Percentiles rank a stretch among this genome's conserved stretches.
Conservation (phyloP, 306 rosid species). For the Cyclanthera cordifolia region DNA sequence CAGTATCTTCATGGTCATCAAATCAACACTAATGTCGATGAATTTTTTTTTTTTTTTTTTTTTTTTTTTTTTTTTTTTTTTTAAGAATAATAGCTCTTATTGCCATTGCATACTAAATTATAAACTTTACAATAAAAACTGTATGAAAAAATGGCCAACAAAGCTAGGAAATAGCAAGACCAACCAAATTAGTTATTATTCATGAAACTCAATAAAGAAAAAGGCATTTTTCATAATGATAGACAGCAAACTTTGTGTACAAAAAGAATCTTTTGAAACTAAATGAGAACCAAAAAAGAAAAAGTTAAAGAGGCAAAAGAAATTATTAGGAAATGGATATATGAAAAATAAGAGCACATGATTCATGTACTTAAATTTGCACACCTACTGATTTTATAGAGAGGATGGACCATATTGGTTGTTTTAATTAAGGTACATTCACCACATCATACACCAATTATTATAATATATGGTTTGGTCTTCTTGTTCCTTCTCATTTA, state of each 20-base stretch:
- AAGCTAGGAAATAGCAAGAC: too few relatives aligned
- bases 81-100: too few relatives aligned
- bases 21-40: too few relatives aligned
- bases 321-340: background rate
- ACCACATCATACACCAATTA: background rate
- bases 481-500: slow-evolving; percentile 11
- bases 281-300: background rate
- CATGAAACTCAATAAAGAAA: background rate
- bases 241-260: background rate
- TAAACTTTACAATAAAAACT: too few relatives aligned
- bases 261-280: slow-evolving; percentile 1
- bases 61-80: too few relatives aligned
- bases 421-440: slow-evolving; percentile 10
- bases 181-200: background rate
- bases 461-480: slow-evolving; percentile 12
- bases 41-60: too few relatives aligned
- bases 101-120: too few relatives aligned
- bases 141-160: too few relatives aligned
- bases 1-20: too few relatives aligned
- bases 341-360: slow-evolving; percentile 2
- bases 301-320: background rate
- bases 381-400: background rate
- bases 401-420: slow-evolving; percentile 9
- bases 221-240: background rate
- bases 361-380: slow-evolving; percentile 11